Conservation (phyloP, 2,329 filamentous ascomycete genomes). For the Ophiocordyceps camponoti-leonardi region DNA sequence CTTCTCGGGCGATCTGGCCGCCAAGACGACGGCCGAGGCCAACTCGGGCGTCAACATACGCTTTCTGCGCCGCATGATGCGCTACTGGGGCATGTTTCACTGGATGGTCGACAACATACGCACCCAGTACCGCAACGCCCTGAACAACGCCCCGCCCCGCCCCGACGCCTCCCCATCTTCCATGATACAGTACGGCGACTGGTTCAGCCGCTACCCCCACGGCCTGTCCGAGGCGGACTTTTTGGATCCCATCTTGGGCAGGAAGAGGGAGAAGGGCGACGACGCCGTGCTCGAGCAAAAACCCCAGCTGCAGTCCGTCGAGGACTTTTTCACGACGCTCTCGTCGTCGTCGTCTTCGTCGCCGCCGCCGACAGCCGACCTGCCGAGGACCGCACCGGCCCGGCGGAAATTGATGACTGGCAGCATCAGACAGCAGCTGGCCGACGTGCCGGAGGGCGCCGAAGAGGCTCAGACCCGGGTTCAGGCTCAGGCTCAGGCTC, state of each 20-base stretch:
- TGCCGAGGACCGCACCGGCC: slow-evolving; percentile 5
- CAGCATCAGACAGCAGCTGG: slow-evolving; percentile 14
- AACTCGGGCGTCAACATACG: slow-evolving; percentile 78
- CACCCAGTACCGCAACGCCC: slow-evolving; percentile 69
- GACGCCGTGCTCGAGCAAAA: slow-evolving; percentile 82
- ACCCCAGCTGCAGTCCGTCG: slow-evolving; percentile 78
- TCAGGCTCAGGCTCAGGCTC: background rate
- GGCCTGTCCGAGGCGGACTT: slow-evolving; percentile 76
- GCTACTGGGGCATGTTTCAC: slow-evolving; percentile 96
- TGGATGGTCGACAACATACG: slow-evolving; percentile 90
- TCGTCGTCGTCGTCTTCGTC: slow-evolving; percentile 48
- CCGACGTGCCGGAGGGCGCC: slow-evolving; percentile 1
- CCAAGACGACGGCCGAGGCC: slow-evolving; percentile 64
- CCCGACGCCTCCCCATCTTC: slow-evolving; percentile 32
- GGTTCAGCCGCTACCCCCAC: slow-evolving; percentile 90
- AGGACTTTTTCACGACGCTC: slow-evolving; percentile 79
- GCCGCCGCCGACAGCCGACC: slow-evolving; percentile 17
- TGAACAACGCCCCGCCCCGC: slow-evolving; percentile 50
- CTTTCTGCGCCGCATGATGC: slow-evolving; percentile 88
- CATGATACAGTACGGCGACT: slow-evolving; percentile 92
- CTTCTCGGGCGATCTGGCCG: slow-evolving; percentile 63
- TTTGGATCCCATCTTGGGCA: slow-evolving; percentile 51
- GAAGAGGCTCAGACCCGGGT: background rate
- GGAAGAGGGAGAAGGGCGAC: slow-evolving; percentile 62
- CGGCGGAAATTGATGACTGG: slow-evolving; percentile 19